Percentiles rank a stretch among this genome's conserved stretches.
Evolutionary conservation across 148 eudicot genomes (phyloP).

Genomic region (Silene latifolia): DNA sequence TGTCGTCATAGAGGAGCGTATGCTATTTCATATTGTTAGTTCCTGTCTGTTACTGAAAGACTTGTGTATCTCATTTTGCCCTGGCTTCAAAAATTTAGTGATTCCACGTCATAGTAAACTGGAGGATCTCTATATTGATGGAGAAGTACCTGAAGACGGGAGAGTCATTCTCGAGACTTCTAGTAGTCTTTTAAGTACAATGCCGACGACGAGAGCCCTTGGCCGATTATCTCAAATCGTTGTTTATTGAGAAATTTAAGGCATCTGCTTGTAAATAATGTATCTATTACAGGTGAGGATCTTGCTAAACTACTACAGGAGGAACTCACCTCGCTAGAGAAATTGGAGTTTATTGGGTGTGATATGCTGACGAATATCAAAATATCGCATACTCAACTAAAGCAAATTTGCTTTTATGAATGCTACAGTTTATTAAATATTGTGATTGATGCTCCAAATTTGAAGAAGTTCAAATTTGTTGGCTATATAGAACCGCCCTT

Average conservation of each 20-base stretch:
- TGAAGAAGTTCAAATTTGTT: neutral
- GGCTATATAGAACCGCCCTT: constrained; percentile 4
- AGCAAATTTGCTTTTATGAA: neutral
- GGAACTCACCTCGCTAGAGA: neutral
- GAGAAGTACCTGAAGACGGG: too few species aligned
- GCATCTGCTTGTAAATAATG: neutral
- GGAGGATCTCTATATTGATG: too few species aligned
- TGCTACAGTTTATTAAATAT: neutral
- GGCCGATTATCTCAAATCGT: neutral
- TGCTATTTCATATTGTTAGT: too few species aligned
- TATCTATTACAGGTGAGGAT: neutral
- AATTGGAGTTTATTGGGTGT: neutral
- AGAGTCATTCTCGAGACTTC: neutral
- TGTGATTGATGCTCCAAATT: neutral
- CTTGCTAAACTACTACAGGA: constrained; percentile 1
- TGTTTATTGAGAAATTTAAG: constrained; percentile 2
- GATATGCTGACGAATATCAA: neutral
- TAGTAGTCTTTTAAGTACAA: too few species aligned
- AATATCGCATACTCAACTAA: neutral
- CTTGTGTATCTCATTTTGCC: too few species aligned
- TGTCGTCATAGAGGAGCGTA: too few species aligned
- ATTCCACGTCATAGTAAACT: neutral
- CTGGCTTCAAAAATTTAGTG: too few species aligned
- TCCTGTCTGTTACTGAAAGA: too few species aligned
- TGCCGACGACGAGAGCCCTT: too few species aligned